These are phyloP conservation scores for Hypoxylon sp. DNA, from an alignment of 2,329 filamentous ascomycete genomes.

Conservation along the genomic window DNA sequence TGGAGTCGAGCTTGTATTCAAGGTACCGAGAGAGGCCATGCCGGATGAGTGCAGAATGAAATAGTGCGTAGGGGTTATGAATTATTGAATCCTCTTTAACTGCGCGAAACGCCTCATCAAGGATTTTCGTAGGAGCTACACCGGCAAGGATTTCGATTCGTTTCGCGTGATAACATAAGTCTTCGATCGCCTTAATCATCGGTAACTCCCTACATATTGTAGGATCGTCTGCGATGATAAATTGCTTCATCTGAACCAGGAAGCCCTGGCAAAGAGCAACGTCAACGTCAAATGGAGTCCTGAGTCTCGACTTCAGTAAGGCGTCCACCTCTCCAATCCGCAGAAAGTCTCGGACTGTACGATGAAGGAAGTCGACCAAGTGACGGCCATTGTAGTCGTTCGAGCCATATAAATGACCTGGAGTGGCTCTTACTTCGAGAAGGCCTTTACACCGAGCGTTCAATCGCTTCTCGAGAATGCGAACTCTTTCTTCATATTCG, in stretches of 20 bases:
- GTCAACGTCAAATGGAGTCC: no score
- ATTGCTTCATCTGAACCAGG: neutral
- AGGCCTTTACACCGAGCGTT: constrained; percentile 12
- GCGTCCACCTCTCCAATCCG: neutral
- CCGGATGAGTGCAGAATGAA: neutral
- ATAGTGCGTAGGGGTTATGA: neutral
- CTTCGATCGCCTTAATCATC: neutral
- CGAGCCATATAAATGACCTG: neutral
- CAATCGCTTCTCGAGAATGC: neutral
- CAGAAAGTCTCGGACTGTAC: constrained; percentile 11
- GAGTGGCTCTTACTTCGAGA: constrained; percentile 5
- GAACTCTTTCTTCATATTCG: neutral
- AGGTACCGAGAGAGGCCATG: neutral
- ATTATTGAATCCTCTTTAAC: neutral
- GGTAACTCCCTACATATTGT: neutral
- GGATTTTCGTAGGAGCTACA: neutral
- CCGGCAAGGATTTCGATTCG: neutral
- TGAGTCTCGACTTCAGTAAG: neutral
- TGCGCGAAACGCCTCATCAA: neutral
- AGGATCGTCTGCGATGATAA: neutral
- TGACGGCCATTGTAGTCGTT: neutral
- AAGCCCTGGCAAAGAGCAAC: neutral
- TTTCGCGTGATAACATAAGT: constrained; percentile 1
- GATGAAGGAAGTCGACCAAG: constrained; percentile 17
- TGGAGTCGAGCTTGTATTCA: constrained; percentile 1